Evolutionary conservation across 2,329 filamentous ascomycete genomes (phyloP), one percentile per base, ranked within the genome.

Genomic region (Davidsoniella eucalypti): DNA sequence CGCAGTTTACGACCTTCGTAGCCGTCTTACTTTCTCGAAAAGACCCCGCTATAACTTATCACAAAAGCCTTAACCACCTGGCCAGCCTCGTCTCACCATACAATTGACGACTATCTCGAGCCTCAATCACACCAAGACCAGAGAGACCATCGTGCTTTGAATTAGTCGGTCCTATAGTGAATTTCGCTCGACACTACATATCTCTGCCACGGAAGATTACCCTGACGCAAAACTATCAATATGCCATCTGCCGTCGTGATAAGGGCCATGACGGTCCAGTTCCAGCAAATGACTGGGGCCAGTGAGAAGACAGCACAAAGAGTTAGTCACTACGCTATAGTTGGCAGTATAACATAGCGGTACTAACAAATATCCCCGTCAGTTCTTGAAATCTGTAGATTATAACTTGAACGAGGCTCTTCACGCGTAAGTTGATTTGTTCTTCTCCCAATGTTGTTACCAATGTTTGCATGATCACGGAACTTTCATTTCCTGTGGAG

Each of bases 371-470:
- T n/a, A 47, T 33, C 25, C n/a, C 42, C 29, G 7, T 39, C 17
- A 49, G 47, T 49, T 49, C 23, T 21, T 49, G 36, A 41, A 17
- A 43, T 63, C 44, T 59, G 67, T 5, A 64, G 65, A 49, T 43
- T 77, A 70, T 59, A 72, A 69, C 58, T 59, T 76, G 5, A 69
- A 76, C 51, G 65, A 72, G 52, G 74, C 74, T 38, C 63, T 75
- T 45, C 72, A 78, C 64, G 62, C 68, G 75, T 78, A 67, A 75
- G 75, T 76, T 12, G 23, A 18, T 33, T n/a, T 49, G 56, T 57
- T 33, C 8, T 33, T 12, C 29, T 12, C 12, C 12, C 29, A 54
- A 52, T 37, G 51, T 56, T 57, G 53, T 54, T 46, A 43, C 16
- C 47, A 42, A 33, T 33, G 29, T 33, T 33, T 33, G 29, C 29